A percentile compares a stretch with the other conserved stretches of the same genome.
Conservation (phyloP, 2,329 filamentous ascomycete genomes). For the Tolypocladium paradoxum region DNA sequence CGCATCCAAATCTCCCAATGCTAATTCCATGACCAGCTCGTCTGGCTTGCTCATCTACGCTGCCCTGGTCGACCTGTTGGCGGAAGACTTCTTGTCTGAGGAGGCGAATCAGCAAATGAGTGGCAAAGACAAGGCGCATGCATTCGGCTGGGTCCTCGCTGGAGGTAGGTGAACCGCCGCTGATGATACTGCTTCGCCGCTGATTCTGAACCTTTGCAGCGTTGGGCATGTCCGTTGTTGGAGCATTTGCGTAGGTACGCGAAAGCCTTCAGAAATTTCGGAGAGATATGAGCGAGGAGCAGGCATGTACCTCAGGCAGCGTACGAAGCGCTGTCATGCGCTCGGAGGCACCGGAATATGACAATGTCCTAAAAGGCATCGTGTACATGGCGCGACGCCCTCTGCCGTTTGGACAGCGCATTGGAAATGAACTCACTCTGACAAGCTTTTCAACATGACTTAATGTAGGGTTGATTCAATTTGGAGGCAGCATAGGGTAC, state of each 20-base stretch:
- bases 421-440: no score
- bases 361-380: background rate
- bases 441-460: no score
- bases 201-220: background rate
- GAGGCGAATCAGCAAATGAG: conserved; percentile 39
- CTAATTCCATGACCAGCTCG: conserved; percentile 26
- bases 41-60: conserved; percentile 52
- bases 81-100: conserved; percentile 54
- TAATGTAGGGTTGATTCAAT: no score
- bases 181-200: background rate
- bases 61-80: conserved; percentile 51
- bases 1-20: conserved; percentile 8
- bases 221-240: conserved; percentile 10
- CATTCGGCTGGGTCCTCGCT: conserved; percentile 38
- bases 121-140: conserved; percentile 39
- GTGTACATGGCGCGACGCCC: background rate
- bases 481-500: no score
- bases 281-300: background rate
- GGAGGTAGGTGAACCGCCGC: conserved; percentile 30
- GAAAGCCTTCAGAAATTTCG: no score
- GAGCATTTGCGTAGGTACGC: conserved; percentile 18
- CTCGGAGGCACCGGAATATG: background rate
- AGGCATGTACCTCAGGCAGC: background rate
- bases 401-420: background rate
- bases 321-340: background rate